Evolutionary conservation across 345 rosid genomes (phyloP), one percentile per base, ranked within the genome.

Genomic region (Noccaea bulbosa): DNA sequence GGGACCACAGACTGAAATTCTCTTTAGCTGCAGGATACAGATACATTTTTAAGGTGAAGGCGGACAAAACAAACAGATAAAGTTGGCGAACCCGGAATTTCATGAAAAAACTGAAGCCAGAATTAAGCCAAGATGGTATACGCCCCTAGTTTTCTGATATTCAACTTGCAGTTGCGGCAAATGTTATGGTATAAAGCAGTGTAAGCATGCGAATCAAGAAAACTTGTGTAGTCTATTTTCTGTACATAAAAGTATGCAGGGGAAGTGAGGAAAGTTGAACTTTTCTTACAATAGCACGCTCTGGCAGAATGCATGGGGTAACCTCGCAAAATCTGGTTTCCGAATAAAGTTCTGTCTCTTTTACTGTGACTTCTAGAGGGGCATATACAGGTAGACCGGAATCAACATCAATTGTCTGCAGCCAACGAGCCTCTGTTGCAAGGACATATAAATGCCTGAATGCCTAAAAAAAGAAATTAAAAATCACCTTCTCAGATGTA

Each of bases 401-500:
- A 82, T 91, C 97, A 73, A 94, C 97, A 81, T 94, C 99, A 72
- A 94, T 81, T 37, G 97, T 93, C 79, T 89, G 97, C 81, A 93
- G 80, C 96, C 93, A 91, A 67, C 98, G 97, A 80, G 93, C 92
- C 75, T 93, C 98, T 9, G 96, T 81, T 53, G 97, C 96, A 41
- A 93, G 96, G 67, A 93, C 98, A 61, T 93, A 91, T 48, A 93
- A 77, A 83, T 93, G 97, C 83, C 98, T 86, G 82, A 93, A 89
- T 69, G 98, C 98, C 98, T 93, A 82, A 58, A 81, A 80, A 41
- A 11, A 7, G 10, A 71, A 43, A 69, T 54, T 14, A 39, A 51
- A 39, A 50, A 62, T 56, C 17, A 39, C 59, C 39, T 15, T 16
- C 41, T 53, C 72, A 65, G 70, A 74, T 32, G 50, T 17, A n/a